Evolutionary conservation across 179 eudicot genomes (phyloP), one percentile per base, ranked within the genome.

Genomic region (Corrigiola litoralis): DNA sequence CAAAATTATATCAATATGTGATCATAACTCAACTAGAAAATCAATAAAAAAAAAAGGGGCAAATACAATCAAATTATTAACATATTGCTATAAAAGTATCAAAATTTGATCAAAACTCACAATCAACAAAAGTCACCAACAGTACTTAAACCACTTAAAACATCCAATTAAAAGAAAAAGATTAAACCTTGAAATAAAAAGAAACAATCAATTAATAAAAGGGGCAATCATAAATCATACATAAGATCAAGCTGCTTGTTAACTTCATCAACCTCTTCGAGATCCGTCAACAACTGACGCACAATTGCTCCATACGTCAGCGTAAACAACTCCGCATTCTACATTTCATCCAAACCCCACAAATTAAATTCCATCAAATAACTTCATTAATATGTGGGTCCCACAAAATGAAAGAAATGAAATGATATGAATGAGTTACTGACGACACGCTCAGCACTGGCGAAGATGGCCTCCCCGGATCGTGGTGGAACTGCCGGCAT

Each of bases 241-340:
- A 94, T 94, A 71, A 84, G 97, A 79, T 94, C 99, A 66, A 94
- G 97, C 85, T 94, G 99, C 57, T 90, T 90, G 82, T 94, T 94
- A 69, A 94, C 99, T 81, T 94, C 91, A 47, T 90, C 97, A 45
- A 94, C 96, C 75, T 94, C 99, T 77, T 94, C 99, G 69, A 94
- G 89, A 86, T 94, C 99, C 33, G 99, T 90, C 7, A 94, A 73
- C 53, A 94, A 65, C 54, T 94, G 99, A 29, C 99, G 89, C 62
- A 94, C 99, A 36, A 94, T 85, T 18, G 99, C 99, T 29, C 99
- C 99, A 63, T 94, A 94, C 0, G 99, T 94, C 38, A 94, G 75
- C 3, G 99, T 90, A 73, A 94, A 94, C 46, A 94, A 79, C 81
- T 94, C 99, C 5, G 97, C 86, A 54, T 94, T 94, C 99, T 92